Percentiles rank a stretch among this genome's conserved stretches.
Conservation (phyloP, 2,329 filamentous ascomycete genomes). For the Apiospora sp. region DNA sequence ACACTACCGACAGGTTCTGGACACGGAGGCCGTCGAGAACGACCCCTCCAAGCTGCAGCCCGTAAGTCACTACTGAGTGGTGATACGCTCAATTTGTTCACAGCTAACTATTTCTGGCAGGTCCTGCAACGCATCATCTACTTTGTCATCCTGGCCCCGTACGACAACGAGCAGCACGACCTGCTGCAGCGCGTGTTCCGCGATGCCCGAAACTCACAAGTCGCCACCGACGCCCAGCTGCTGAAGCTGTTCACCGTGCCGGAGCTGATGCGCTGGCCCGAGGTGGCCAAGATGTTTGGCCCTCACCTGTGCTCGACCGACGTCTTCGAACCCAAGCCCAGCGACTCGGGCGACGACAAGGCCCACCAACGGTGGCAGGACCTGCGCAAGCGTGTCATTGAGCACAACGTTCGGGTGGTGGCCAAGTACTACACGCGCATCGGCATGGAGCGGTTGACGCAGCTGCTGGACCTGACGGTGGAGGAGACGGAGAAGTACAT, state of each 20-base stretch:
- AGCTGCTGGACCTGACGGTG: slow-evolving; percentile 89
- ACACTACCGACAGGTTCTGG: slow-evolving; percentile 94
- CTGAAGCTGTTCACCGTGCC: slow-evolving; percentile 94
- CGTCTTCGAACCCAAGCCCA: slow-evolving; percentile 77
- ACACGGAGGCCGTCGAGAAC: slow-evolving; percentile 94
- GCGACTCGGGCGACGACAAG: slow-evolving; percentile 77
- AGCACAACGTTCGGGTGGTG: slow-evolving; percentile 97
- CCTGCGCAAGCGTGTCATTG: slow-evolving; percentile 96
- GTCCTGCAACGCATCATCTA: slow-evolving; percentile 95
- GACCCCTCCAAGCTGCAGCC: slow-evolving; percentile 86
- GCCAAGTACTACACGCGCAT: slow-evolving; percentile 99
- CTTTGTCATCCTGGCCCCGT: slow-evolving; percentile 94
- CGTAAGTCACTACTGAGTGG: slow-evolving; percentile 59
- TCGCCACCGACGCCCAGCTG: slow-evolving; percentile 82
- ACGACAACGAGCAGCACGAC: slow-evolving; percentile 98
- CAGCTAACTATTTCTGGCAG: slow-evolving; percentile 52
- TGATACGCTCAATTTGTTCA: no score
- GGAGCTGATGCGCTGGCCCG: slow-evolving; percentile 98
- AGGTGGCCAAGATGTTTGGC: slow-evolving; percentile 88
- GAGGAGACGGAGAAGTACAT: slow-evolving; percentile 99
- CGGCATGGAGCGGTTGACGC: slow-evolving; percentile 86
- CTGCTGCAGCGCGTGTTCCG: slow-evolving; percentile 91
- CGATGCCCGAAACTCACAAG: slow-evolving; percentile 81
- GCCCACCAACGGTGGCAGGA: slow-evolving; percentile 90
- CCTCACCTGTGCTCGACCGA: slow-evolving; percentile 88